A percentile compares a stretch with the other conserved stretches of the same genome.
Evolutionary conservation across 768 basidiomycete genomes (phyloP).

Genomic region (Multifurca ochricompacta): DNA sequence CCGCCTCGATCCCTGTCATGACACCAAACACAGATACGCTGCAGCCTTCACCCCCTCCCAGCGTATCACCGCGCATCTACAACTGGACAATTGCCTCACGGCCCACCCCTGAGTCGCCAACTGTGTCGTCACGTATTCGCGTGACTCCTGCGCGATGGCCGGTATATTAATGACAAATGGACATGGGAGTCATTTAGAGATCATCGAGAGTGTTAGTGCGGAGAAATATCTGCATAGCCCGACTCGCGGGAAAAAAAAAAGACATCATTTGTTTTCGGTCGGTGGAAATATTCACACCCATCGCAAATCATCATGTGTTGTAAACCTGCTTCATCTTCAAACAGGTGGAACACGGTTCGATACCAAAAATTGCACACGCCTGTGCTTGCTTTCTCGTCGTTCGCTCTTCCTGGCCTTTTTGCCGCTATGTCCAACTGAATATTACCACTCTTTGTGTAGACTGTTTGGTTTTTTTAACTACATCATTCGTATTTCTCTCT

Average conservation of each 20-base stretch:
- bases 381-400: not conserved
- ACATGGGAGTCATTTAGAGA: not conserved
- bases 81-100: conserved; percentile 6
- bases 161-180: conserved; percentile 5
- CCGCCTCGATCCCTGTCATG: not conserved
- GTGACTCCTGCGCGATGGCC: conserved; percentile 12
- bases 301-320: not conserved
- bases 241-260: not conserved
- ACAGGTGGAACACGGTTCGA: conserved; percentile 5
- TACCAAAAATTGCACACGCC: conserved; percentile 8
- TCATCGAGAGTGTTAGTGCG: not conserved
- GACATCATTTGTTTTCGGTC: not conserved
- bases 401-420: conserved; percentile 1
- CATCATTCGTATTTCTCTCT: not conserved
- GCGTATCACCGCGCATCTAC: conserved; percentile 19
- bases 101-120: conserved; percentile 13
- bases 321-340: not conserved
- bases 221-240: not conserved
- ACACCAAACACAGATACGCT: conserved; percentile 1
- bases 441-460: conserved; percentile 16
- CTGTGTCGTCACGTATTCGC: conserved; percentile 4
- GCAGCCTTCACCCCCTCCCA: conserved; percentile 20
- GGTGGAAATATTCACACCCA: not conserved
- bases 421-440: conserved; percentile 11
- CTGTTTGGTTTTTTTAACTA: conserved; percentile 13